Base-by-base conservation (phyloP, 495 filamentous ascomycete genomes). In the Aspergillus ellipticus region DNA sequence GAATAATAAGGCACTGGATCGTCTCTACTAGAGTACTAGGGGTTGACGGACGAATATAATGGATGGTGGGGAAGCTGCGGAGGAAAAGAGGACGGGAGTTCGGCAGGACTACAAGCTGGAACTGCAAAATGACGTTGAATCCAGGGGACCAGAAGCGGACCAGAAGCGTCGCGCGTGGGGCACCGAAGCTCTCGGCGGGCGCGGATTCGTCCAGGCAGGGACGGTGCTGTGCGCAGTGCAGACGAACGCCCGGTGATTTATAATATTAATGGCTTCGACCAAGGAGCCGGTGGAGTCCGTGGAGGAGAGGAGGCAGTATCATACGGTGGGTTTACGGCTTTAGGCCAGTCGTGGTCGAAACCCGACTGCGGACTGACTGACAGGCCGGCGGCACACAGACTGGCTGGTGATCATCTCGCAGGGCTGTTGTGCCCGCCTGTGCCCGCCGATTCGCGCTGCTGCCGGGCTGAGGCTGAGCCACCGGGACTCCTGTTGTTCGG, bases 51-150 rank as follows among this genome's bases (percentile, higher is more conserved):
- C 41, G 37, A 54, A 53, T 48, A 52, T 24, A 53, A 20, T 33
- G 52, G 20, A 53, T 31, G 49, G 48, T 41, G 53, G 49, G 45
- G 55, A 37, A 11, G 46, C 28, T 21, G 35, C 45, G 47, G 51
- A 47, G 29, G 22, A 59, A 55, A 50, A 47, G 51, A 51, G 33
- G 13, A 5, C 24, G 22, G 45, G 45, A 48, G 45, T 26, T 48
- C 21, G 45, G 45, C 45, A 42, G 42, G 51, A 31, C 50, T 57
- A 52, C 55, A 49, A 45, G 54, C 28, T 31, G 53, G 31, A 26
- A 29, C 19, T 31, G 28, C 5, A 48, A 49, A 57, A 65, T 62
- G 62, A 65, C 62, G 62, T 65, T 65, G 49, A 54, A 46, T 33
- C 24, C 47, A 56, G 53, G 42, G 51, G 26, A 46, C 16, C n/a